phyloP scores from a whole-genome alignment of 2,329 filamentous ascomycete species.

The Tolypocladium ovalisporum region DNA sequence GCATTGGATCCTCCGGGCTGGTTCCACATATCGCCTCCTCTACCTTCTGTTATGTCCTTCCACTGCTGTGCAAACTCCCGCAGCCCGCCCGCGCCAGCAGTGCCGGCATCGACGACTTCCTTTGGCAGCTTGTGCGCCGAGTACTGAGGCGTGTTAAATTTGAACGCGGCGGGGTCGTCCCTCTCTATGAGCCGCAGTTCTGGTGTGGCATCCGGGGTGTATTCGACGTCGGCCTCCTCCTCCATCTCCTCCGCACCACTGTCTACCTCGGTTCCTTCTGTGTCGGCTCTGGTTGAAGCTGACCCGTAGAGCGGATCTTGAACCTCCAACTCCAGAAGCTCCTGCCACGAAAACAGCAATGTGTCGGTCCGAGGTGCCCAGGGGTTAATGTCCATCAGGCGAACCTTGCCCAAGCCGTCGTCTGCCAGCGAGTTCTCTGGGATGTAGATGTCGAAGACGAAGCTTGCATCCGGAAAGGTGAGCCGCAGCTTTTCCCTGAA shows the following conservation, averaged over 20 bases:
- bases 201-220: conserved; percentile 50
- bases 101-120: conserved; percentile 70
- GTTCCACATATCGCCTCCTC: conserved; percentile 29
- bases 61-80: conserved; percentile 70
- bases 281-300: conserved; percentile 13
- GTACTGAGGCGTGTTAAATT: conserved; percentile 76
- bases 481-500: conserved; percentile 64
- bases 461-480: conserved; percentile 74
- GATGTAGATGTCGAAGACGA: conserved; percentile 87
- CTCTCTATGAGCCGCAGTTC: conserved; percentile 75
- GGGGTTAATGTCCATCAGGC: conserved; percentile 89
- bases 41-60: conserved; percentile 45
- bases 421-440: conserved; percentile 49
- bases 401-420: conserved; percentile 59
- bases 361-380: conserved; percentile 88
- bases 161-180: conserved; percentile 81
- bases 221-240: conserved; percentile 31
- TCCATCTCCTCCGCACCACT: conserved; percentile 27
- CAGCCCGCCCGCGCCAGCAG: conserved; percentile 62
- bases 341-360: conserved; percentile 79
- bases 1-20: conserved; percentile 10
- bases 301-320: conserved; percentile 44
- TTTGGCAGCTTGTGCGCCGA: conserved; percentile 92
- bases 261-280: conserved; percentile 21
- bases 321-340: conserved; percentile 65